Base-by-base conservation (phyloP, 1,139 yeast genomes). In the Sugiyamaella castrensis region DNA sequence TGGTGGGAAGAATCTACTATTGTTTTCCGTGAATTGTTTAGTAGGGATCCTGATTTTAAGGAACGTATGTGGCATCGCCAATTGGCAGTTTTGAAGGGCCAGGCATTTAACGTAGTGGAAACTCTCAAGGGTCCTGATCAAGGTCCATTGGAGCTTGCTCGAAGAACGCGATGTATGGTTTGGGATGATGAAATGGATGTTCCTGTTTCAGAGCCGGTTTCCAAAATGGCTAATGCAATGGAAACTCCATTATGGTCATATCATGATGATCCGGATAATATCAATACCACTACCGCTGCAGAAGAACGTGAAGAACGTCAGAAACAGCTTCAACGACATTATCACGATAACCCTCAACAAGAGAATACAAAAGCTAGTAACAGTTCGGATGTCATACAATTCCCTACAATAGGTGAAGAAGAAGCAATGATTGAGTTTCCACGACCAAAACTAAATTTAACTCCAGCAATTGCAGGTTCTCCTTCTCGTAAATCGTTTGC, bases 91-190 rank as follows among this genome's bases (percentile, higher is more conserved):
- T 59, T 85, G 58, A 84, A 84, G 60, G 94, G 94, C 0, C 92
- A 85, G 59, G 88, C 92, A 0, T 84, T 82, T 66, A 84, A 84
- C 57, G 84, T 84, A 7, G 84, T 84, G 4, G 88, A 84, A 56
- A 75, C 83, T 1, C 66, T 84, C 47, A 80, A 80, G 57, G 67
- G 72, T 37, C 71, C 73, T 1, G 74, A 76, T 40, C 84, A 81
- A 45, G 88, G 89, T 0, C 91, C 89, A 0, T 68, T 83, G 50
- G 89, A 84, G 54, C 69, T 84, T 26, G 82, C 82, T 0, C 70
- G 86, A 55, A 66, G 84, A 43, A 77, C 80, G 15, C 71, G 83
- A 46, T 70, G 82, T 37, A 61, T 80, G 53, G 79, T 84, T 0
- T 72, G 79, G 70, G 89, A 84, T 61, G 84, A 82, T 43, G 71